Evolutionary conservation across 495 filamentous ascomycete genomes (phyloP).

Genomic region (Extremus antarcticus): DNA sequence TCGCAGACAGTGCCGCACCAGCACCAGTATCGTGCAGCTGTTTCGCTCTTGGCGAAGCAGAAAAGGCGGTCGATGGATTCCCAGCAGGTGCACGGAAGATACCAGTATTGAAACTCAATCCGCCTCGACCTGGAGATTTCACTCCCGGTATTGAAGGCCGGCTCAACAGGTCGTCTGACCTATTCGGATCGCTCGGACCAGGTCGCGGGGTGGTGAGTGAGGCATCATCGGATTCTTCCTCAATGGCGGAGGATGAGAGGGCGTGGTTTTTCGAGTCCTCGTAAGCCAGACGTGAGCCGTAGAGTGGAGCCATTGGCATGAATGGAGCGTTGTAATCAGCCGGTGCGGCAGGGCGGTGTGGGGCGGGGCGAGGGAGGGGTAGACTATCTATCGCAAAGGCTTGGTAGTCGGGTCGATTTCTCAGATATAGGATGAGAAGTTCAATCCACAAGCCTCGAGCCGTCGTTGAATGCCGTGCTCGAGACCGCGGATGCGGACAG

Average conservation of each 20-base stretch:
- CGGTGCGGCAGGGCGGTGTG: background rate
- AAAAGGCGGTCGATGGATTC: background rate
- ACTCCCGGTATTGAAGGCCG: slow-evolving; percentile 2
- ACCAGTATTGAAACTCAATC: background rate
- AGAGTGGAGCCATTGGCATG: slow-evolving; percentile 24
- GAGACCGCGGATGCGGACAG: no score
- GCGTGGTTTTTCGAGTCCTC: background rate
- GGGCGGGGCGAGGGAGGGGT: background rate
- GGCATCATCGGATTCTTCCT: slow-evolving; percentile 14
- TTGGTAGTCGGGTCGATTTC: no score
- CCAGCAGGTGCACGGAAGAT: background rate
- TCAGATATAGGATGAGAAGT: no score
- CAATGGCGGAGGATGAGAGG: background rate
- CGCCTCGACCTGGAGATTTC: background rate
- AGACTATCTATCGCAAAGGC: no score
- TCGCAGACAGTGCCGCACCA: background rate
- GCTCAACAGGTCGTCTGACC: no score
- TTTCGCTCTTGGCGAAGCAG: background rate
- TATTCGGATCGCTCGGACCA: slow-evolving; percentile 9
- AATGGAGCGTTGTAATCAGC: slow-evolving; percentile 9
- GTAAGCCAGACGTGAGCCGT: slow-evolving; percentile 16
- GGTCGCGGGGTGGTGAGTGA: slow-evolving; percentile 17
- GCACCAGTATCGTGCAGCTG: background rate
- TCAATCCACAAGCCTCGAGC: no score
- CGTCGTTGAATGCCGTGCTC: no score